Evolutionary conservation across 495 filamentous ascomycete species (phyloP).

Genomic region (Penicillium cinerascens): DNA sequence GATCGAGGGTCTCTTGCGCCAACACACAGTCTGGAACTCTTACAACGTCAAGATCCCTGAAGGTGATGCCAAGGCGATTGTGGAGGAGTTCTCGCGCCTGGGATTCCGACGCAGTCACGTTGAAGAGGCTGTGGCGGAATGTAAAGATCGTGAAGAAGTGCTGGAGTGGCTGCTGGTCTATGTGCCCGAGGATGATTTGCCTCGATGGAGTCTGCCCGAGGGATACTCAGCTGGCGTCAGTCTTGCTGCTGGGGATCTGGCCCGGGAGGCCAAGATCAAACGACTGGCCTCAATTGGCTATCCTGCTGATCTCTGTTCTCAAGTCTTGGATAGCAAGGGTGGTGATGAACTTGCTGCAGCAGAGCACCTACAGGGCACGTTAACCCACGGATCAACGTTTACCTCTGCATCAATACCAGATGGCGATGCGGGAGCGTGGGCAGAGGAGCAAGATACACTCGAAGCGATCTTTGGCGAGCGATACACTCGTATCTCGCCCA

Average conservation of each 20-base stretch:
- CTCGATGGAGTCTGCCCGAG: conserved; percentile 84
- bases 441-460: conserved; percentile 76
- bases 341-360: conserved; percentile 79
- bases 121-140: conserved; percentile 81
- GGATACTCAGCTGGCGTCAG: conserved; percentile 83
- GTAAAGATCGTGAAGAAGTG: conserved; percentile 89
- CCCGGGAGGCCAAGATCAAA: conserved; percentile 73
- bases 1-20: conserved; percentile 73
- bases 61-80: conserved; percentile 52
- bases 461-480: conserved; percentile 74
- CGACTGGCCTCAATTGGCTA: conserved; percentile 81
- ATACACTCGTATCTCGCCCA: conserved; percentile 52
- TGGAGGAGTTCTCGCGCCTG: conserved; percentile 69
- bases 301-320: conserved; percentile 74
- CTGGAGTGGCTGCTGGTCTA: conserved; percentile 93
- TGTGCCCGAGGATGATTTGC: conserved; percentile 93
- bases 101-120: conserved; percentile 86
- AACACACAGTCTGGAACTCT: conserved; percentile 82
- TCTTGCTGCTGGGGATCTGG: conserved; percentile 74
- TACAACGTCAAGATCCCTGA: conserved; percentile 60
- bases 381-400: conserved; percentile 41
- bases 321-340: conserved; percentile 59
- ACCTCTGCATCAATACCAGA: conserved; percentile 15
- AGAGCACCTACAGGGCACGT: conserved; percentile 67
- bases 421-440: conserved; percentile 56